Evolutionary conservation across 192 early-diverging fungal species (phyloP).

Genomic region (Coemansia pectinata): DNA sequence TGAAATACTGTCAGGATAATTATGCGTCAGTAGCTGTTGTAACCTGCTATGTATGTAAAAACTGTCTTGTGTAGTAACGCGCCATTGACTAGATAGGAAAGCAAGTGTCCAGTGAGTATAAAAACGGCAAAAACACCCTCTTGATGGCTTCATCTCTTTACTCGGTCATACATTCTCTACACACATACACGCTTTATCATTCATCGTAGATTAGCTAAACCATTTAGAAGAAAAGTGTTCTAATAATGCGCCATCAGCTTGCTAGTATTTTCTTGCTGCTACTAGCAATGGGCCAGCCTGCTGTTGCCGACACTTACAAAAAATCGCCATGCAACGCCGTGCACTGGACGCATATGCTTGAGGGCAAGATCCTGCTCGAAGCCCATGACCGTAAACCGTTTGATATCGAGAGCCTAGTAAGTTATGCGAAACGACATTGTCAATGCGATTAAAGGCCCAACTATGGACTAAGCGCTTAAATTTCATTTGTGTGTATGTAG

Average conservation of each 20-base stretch:
- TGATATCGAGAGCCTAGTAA: conserved; percentile 28
- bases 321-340: conserved; percentile 42
- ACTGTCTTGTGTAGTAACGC: not conserved
- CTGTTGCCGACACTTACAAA: conserved; percentile 29
- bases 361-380: conserved; percentile 40
- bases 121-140: not conserved
- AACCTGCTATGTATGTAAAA: not conserved
- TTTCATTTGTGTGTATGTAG: conserved; percentile 4
- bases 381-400: conserved; percentile 32
- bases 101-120: not conserved
- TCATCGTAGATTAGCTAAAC: no score
- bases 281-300: not conserved
- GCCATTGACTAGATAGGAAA: not conserved
- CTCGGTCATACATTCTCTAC: not conserved
- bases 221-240: not conserved
- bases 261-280: not conserved
- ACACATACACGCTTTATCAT: not conserved
- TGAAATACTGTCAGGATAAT: not conserved
- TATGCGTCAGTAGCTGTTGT: not conserved
- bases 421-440: conserved; percentile 6
- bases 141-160: not conserved
- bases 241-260: not conserved
- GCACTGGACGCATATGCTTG: conserved; percentile 47
- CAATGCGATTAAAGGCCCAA: not conserved
- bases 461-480: not conserved